phyloP scores from a whole-genome alignment of 192 early-diverging fungal genomes.

The Entomortierella beljakovae region DNA sequence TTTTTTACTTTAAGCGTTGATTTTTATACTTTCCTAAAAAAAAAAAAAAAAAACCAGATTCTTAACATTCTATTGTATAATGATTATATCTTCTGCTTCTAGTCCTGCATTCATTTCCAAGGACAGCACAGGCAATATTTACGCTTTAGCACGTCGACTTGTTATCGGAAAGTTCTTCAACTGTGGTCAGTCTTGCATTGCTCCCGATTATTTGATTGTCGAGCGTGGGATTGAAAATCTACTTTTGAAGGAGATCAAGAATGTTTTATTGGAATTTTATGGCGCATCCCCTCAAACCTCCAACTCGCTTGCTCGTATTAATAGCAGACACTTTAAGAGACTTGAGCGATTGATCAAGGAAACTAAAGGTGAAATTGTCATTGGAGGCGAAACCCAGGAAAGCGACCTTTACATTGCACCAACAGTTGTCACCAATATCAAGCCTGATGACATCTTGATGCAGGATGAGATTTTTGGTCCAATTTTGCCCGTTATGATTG shows the following conservation, averaged over 20 bases:
- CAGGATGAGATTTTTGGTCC: slow-evolving; percentile 94
- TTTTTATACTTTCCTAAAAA: neutral
- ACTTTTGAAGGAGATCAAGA: slow-evolving; percentile 63
- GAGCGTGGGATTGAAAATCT: slow-evolving; percentile 56
- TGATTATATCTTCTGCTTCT: too few relatives aligned
- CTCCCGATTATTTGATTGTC: slow-evolving; percentile 80
- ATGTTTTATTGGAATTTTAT: slow-evolving; percentile 54
- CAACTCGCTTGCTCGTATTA: slow-evolving; percentile 68
- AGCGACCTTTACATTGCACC: slow-evolving; percentile 82
- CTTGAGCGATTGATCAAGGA: slow-evolving; percentile 62
- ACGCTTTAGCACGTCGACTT: slow-evolving; percentile 75
- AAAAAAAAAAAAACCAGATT: neutral
- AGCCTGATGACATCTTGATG: slow-evolving; percentile 73
- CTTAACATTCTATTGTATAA: too few relatives aligned
- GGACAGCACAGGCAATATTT: slow-evolving; percentile 74
- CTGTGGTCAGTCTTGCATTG: slow-evolving; percentile 88
- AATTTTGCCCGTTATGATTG: slow-evolving; percentile 81
- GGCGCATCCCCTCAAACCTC: slow-evolving; percentile 54
- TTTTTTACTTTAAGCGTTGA: neutral
- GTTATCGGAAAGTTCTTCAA: slow-evolving; percentile 88
- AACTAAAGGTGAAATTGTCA: slow-evolving; percentile 62
- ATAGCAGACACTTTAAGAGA: slow-evolving; percentile 75
- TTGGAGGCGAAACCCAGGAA: slow-evolving; percentile 72
- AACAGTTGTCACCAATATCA: slow-evolving; percentile 82
- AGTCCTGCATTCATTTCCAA: slow-evolving; percentile 75